Evolutionary conservation across 73 alveolate genomes (phyloP), one percentile per base, ranked within the genome.

Genomic region (Effrenium voratum): DNA sequence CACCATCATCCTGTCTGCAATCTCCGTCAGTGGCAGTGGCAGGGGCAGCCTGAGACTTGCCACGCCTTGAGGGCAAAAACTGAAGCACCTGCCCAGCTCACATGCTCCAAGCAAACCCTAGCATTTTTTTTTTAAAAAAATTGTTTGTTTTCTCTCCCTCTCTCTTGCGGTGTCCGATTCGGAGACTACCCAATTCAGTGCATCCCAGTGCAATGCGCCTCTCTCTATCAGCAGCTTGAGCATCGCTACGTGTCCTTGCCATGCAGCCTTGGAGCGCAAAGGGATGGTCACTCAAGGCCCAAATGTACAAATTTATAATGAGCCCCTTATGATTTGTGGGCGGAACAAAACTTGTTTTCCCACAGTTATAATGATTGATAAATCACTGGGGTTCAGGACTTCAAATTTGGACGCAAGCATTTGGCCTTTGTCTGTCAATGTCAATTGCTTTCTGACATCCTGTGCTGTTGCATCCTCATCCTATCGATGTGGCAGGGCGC

Each of bases 1-100:
- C 95, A 8, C 95, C 95, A 68, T 88, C 95, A 88, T 88, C 95
- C 95, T 88, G 93, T 26, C 41, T 12, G 84, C 26, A 12, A 12
- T 52, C 8, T 8, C 26, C 8, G 26, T 52, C 19, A 52, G 63
- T 8, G 19, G 26, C 19, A 22, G 30, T 16, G 8, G 30, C 68
- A 32, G 68, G 10, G 3, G 6, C 47, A 43, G 5, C 26, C 28
- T 45, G 28, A 22, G 66, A 77, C 34, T n/a, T 22, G 49, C 60
- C 70, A 43, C 45, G 77, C 93, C 80, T 84, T 84, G 79, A 84
- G 93, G 77, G 93, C 93, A 57, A 84, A 55, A 41, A 84, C 44
- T 2, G 93, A 50, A 28, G 93, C 93, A 43, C 93, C 93, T 84
- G 93, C 79, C 36, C 5, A 45, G 83, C 36, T 6, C 5, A 30